Percentiles rank a stretch among this genome's conserved stretches.
phyloP scores from a whole-genome alignment of 2,329 filamentous ascomycete genomes.

The Pezicula carpinea region DNA sequence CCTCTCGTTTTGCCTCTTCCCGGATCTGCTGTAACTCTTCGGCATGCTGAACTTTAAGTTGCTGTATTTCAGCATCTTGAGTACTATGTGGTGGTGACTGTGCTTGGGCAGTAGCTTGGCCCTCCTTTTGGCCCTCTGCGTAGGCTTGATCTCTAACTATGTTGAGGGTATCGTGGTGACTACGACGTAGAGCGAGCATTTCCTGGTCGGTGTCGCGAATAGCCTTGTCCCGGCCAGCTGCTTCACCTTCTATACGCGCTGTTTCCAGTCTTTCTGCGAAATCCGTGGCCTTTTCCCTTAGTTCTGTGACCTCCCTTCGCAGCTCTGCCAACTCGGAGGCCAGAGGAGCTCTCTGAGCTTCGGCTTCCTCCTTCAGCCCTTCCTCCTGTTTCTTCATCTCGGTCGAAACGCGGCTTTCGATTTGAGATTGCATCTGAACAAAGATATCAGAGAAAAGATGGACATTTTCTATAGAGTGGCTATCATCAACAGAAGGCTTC shows the following conservation, averaged over 20 bases:
- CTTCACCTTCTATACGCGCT: neutral
- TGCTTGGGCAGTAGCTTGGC: neutral
- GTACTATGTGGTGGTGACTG: neutral
- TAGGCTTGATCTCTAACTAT: conserved; percentile 5
- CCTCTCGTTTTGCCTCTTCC: conserved; percentile 1
- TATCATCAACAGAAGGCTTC: too few species aligned
- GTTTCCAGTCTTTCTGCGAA: neutral
- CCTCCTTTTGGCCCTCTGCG: conserved; percentile 3
- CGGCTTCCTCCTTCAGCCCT: neutral
- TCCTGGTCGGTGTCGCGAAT: conserved; percentile 7
- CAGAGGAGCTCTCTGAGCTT: neutral
- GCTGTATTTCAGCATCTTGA: neutral
- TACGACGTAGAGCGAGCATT: neutral
- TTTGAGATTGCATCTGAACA: too few species aligned
- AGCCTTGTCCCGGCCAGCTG: neutral
- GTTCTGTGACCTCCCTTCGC: neutral
- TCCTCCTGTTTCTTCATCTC: neutral
- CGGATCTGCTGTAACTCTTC: neutral
- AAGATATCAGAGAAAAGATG: too few species aligned
- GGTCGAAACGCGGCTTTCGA: too few species aligned
- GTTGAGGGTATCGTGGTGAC: conserved; percentile 3
- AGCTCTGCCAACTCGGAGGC: neutral
- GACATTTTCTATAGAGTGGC: too few species aligned
- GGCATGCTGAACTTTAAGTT: neutral
- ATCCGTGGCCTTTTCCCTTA: neutral